A percentile compares a stretch with the other conserved stretches of the same genome.
Evolutionary conservation across 179 eudicot genomes (phyloP).

Genomic region (Beta corolliflora): DNA sequence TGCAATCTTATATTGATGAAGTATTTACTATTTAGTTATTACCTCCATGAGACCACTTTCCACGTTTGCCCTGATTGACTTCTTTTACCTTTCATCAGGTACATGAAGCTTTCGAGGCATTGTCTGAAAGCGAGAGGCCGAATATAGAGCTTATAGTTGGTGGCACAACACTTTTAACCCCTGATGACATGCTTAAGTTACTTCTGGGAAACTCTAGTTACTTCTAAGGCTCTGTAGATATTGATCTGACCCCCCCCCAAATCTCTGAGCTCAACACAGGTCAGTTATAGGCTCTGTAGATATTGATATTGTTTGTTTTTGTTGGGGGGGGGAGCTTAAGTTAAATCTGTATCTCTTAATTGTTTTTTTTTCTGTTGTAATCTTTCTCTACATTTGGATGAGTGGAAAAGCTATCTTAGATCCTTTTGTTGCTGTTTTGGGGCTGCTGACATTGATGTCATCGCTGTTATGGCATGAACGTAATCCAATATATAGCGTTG

Average conservation of each 20-base stretch:
- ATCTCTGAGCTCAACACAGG: neutral
- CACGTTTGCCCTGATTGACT: neutral
- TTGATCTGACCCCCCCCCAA: neutral
- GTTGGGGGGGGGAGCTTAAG: neutral
- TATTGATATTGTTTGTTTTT: neutral
- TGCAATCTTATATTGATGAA: neutral
- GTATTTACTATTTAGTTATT: neutral
- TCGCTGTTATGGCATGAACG: neutral
- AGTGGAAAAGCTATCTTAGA: neutral
- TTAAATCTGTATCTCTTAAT: neutral
- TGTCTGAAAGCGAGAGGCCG: constrained; percentile 74
- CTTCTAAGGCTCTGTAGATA: constrained; percentile 33
- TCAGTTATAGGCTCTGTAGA: neutral
- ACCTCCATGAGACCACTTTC: neutral
- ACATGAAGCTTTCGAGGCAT: constrained; percentile 80
- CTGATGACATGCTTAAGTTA: constrained; percentile 78
- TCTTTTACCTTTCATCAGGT: constrained; percentile 47
- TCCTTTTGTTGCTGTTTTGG: neutral
- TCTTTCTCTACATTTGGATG: neutral
- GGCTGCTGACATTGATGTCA: neutral
- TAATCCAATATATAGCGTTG: too few species aligned
- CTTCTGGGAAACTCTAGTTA: constrained; percentile 70
- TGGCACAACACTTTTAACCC: constrained; percentile 87
- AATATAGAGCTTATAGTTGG: constrained; percentile 76
- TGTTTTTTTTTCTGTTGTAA: neutral